Conservation (phyloP, 129 eudicot genomes). For the Mikania micrantha region DNA sequence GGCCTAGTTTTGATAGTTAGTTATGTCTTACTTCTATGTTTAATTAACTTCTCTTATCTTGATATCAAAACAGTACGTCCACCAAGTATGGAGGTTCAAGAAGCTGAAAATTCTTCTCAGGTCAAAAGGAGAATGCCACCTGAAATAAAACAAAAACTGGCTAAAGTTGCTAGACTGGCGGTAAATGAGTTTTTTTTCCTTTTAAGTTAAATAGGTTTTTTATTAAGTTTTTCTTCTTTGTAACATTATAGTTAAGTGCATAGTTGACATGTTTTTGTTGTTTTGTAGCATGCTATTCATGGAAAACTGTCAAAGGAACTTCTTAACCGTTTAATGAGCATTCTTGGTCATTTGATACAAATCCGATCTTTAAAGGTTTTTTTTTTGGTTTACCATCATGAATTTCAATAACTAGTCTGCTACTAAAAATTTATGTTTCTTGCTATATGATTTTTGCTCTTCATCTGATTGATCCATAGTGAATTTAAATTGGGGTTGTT, state of each 20-base stretch:
- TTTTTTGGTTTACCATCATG: slow-evolving; percentile 5
- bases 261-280: background rate
- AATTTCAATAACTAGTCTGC: background rate
- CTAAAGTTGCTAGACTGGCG: slow-evolving; percentile 94
- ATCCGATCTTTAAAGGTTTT: slow-evolving; percentile 85
- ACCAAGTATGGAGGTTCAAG: slow-evolving; percentile 65
- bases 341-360: slow-evolving; percentile 90
- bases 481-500: background rate
- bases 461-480: background rate
- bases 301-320: slow-evolving; percentile 82
- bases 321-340: slow-evolving; percentile 80
- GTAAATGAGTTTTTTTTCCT: slow-evolving; percentile 17
- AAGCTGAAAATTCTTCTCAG: slow-evolving; percentile 74
- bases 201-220: background rate
- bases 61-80: slow-evolving; percentile 70
- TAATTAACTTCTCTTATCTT: slow-evolving; percentile 1
- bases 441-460: background rate
- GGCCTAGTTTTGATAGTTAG: background rate
- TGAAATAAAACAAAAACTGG: slow-evolving; percentile 92
- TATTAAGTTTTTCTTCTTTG: background rate
- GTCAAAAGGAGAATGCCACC: slow-evolving; percentile 86
- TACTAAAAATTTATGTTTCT: background rate
- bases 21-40: background rate
- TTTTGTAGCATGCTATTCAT: slow-evolving; percentile 69
- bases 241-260: background rate